These are phyloP conservation scores for Trichoderma sp. DNA, from an alignment of 2,329 filamentous ascomycete species.

Conservation along the genomic window DNA sequence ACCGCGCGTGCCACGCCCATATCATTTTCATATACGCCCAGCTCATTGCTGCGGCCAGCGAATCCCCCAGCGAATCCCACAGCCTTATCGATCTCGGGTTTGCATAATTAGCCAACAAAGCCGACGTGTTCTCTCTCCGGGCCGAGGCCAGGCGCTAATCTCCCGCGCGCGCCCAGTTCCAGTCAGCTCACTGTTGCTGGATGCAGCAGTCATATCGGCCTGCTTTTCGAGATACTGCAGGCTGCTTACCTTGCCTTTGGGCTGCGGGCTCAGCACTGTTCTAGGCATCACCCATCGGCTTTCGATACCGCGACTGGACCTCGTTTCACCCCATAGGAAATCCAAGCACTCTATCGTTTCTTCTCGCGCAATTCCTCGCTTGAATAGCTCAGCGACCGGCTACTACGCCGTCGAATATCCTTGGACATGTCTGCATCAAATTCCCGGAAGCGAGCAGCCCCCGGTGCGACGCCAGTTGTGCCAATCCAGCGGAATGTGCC, in stretches of 20 bases:
- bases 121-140: conserved; percentile 9
- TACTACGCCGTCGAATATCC: conserved; percentile 12
- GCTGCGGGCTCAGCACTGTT: conserved; percentile 15
- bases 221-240: background rate
- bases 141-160: background rate
- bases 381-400: background rate
- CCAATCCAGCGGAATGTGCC: conserved; percentile 58
- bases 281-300: conserved; percentile 7
- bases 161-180: conserved; percentile 4
- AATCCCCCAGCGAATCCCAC: background rate
- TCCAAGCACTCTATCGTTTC: background rate
- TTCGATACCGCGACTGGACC: background rate
- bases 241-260: conserved; percentile 7
- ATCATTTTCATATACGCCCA: background rate
- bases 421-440: conserved; percentile 53
- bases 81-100: background rate
- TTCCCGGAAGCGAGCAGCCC: conserved; percentile 72
- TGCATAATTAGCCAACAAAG: background rate
- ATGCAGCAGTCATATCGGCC: background rate
- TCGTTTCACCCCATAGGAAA: background rate
- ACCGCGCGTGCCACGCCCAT: background rate
- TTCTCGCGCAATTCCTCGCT: background rate
- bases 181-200: background rate
- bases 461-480: conserved; percentile 68
- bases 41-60: background rate